Evolutionary conservation across 345 rosid species (phyloP), one percentile per base, ranked within the genome.

Genomic region (Eucalyptus erythrocorys): DNA sequence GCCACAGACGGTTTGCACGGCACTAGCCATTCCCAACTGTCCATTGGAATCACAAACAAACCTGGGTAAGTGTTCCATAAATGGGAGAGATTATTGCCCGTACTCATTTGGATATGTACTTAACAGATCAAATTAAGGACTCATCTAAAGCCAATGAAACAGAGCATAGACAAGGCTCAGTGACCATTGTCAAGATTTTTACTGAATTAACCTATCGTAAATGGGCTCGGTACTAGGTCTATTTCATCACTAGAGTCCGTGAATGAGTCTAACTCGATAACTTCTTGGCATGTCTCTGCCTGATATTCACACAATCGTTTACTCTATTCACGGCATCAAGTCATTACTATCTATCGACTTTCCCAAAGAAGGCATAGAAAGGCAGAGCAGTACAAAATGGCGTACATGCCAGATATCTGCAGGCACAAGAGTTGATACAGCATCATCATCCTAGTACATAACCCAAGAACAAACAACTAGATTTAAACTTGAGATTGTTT

Each of bases 21-120:
- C 99, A 86, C 99, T 96, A 3, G 99, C 98, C 99, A 97, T 97
- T 43, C 99, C 99, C 91, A 96, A 88, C 99, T 97, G 90, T 59
- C 88, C 81, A 37, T 76, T 76, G 45, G 21, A n/a, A 84, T 17
- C 19, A 85, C 45, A 88, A 19, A 42, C n/a, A 55, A 88, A 53
- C 45, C 21, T 32, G 22, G 55, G 27, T 15, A n/a, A 64, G 76
- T n/a, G 76, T 7, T 61, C 68, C 32, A 13, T 27, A 61, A 61
- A 61, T 30, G 68, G 68, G 68, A 61, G 68, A 27, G 68, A 12
- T 61, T 64, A n/a, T 64, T 64, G 76, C 37, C 40, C 10, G 34
- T n/a, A n/a, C 37, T 64, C 37, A 64, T 32, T 68, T 34, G 43
- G 43, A 68, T 32, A 68, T 17, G 34, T 34, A 32, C 80, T 68